Conservation (phyloP, 2,329 filamentous ascomycete species). For the Colletotrichum sp. region DNA sequence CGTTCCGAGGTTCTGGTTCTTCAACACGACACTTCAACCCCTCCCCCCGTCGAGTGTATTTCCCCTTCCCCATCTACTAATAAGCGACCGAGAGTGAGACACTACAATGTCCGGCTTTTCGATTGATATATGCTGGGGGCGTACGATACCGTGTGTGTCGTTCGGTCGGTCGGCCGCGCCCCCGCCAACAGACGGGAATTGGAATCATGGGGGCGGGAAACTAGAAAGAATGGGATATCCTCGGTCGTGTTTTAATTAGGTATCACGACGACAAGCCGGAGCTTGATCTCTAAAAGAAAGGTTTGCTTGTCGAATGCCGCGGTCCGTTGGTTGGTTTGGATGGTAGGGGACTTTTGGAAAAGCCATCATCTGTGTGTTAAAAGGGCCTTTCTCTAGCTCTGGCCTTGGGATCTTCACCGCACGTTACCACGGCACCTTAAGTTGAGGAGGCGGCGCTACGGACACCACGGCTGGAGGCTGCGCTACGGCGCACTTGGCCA, state of each 20-base stretch:
- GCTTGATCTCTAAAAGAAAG: background rate
- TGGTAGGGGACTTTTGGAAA: slow-evolving; percentile 14
- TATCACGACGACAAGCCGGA: background rate
- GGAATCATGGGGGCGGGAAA: background rate
- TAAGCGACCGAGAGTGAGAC: background rate
- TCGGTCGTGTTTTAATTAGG: background rate
- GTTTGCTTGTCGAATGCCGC: background rate
- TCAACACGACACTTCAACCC: background rate
- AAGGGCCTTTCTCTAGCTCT: background rate
- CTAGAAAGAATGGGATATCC: background rate
- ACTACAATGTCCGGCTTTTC: background rate
- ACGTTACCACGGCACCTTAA: background rate
- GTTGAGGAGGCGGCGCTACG: background rate
- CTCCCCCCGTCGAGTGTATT: background rate
- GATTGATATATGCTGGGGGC: background rate
- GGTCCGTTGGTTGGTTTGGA: background rate
- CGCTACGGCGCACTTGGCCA: background rate
- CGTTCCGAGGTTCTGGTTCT: slow-evolving; percentile 20
- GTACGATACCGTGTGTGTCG: background rate
- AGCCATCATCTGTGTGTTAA: background rate
- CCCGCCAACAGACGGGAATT: background rate
- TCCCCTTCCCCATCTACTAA: background rate
- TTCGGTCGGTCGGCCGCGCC: background rate
- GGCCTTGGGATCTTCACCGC: background rate
- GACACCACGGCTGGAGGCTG: background rate